Base-by-base conservation (phyloP, 2,329 filamentous ascomycete species). In the Ilyonectria mors-panacis region DNA sequence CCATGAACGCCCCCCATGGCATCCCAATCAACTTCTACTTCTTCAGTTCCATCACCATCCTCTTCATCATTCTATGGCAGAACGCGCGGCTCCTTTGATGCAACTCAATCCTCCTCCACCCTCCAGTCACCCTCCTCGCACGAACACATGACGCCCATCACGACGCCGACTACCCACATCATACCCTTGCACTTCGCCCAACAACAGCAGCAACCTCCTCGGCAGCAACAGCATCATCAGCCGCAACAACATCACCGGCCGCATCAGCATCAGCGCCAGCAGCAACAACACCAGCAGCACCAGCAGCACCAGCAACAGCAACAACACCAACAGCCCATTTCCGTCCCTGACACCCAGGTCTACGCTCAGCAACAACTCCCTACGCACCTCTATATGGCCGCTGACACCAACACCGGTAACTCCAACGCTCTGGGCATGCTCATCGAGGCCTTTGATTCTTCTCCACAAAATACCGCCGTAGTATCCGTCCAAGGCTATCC, bases 371-470 rank as follows among this genome's bases (percentile, higher is more conserved):
- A 60, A 15, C 57, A 59, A 6, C 35, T 63, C 51, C 58, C 66
- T 26, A 23, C 54, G 12, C 69, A 63, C 15, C 64, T 67, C 42
- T 75, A 66, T 33, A 65, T 71, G 57, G 23, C 53, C 12, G 13
- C 58, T 6, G 50, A 54, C 33, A 63, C 60, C 17, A 65, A 45
- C 45, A 23, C 61, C 44, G 23, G 28, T 44, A 66, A 39, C 63
- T 55, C 50, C 56, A 66, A 45, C 63, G 50, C 56, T 44, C 53
- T 85, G 28, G 78, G 79, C 23, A 80, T 86, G 74, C 76, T 85
- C 8, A 79, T 85, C 37, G 80, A 82, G 55, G 79, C 80, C 2
- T 85, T 82, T 12, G 78, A 81, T 58, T 78, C 79, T 39, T 58
- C 75, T n/a, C 75, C 75, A 6, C 66, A 72, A 9, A 59, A 53